Base-by-base conservation (phyloP, 2,329 filamentous ascomycete genomes). In the Colletotrichum falcatum region DNA sequence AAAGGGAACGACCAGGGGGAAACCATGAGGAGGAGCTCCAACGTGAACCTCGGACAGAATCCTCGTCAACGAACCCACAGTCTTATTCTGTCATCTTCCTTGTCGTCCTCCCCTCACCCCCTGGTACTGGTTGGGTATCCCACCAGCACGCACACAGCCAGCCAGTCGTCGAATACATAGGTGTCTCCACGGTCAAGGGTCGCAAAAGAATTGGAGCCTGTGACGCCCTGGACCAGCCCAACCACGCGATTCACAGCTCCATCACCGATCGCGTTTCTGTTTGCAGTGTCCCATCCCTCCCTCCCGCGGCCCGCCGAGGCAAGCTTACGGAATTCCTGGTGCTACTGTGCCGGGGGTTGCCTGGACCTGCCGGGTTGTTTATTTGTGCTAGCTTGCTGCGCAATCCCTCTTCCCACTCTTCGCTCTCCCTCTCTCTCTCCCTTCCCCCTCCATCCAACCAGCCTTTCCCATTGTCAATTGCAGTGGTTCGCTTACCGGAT, bases 401-500 rank as follows among this genome's bases (percentile, higher is more conserved):
- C 58, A 59, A 39, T 59, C 49, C 58, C 42, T 37, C 30, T n/a
- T 58, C 26, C 33, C 35, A 39, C 39, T 23, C 51, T 51, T 23
- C 60, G 26, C 49, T 51, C 48, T 26, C 35, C 28, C 58, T 60
- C 33, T 54, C 51, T 23, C 65, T 33, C 54, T 9, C n/a, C 18
- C 20, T 16, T 6, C 1, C 23, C 64, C 53, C 55, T 62, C 44
- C 53, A 46, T 30, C 58, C 20, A n/a, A 11, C 44, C 42, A 16
- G 33, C 67, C 49, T 64, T 53, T 53, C 54, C 60, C 33, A 54
- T 44, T 30, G 56, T 51, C 61, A 56, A 65, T 56, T 66, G 54
- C 64, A 51, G 37, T 51, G n/a, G 35, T 48, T 53, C 9, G 49
- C 3, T 39, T 46, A 39, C 69, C 80, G 79, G 78, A 79, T 77